Percentiles rank a stretch among this genome's conserved stretches.
These are phyloP conservation scores for Vigna reflexopilosa DNA, from an alignment of 306 rosid genomes.

Conservation along the genomic window DNA sequence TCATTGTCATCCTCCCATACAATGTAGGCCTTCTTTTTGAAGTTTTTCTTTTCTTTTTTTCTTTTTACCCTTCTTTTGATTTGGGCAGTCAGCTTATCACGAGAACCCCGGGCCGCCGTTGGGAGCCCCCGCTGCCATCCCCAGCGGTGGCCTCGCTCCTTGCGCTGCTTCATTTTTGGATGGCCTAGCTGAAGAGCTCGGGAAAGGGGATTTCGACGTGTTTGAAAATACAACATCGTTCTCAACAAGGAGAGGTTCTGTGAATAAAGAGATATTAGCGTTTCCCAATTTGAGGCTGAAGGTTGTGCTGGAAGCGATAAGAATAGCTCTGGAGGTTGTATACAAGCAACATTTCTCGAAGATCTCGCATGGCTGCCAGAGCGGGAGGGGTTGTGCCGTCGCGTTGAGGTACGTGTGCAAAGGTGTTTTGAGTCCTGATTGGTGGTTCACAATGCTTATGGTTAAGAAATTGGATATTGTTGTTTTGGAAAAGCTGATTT, in stretches of 20 bases:
- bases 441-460: constrained; percentile 83
- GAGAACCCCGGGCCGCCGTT: too few relatives aligned
- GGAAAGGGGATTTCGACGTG: constrained; percentile 61
- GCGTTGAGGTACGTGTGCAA: constrained; percentile 79
- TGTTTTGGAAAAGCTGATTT: constrained; percentile 60
- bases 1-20: too few relatives aligned
- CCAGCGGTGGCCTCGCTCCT: too few relatives aligned
- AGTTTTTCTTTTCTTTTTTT: too few relatives aligned
- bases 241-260: constrained; percentile 59
- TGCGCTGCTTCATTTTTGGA: constrained; percentile 40
- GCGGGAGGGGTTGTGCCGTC: constrained; percentile 72
- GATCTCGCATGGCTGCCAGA: constrained; percentile 87
- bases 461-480: constrained; percentile 64
- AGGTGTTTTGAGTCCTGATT: constrained; percentile 65
- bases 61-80: too few relatives aligned
- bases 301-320: constrained; percentile 84
- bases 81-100: too few relatives aligned
- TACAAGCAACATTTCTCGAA: constrained; percentile 80
- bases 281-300: constrained; percentile 78
- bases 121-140: too few relatives aligned
- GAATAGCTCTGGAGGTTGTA: constrained; percentile 79
- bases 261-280: constrained; percentile 61
- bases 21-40: too few relatives aligned
- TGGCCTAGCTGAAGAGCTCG: constrained; percentile 62
- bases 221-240: constrained; percentile 60